Percentiles rank a stretch among this genome's conserved stretches.
Conservation (phyloP, 1,284 basidiomycete species). For the Lentinula novae-zelandiae region DNA sequence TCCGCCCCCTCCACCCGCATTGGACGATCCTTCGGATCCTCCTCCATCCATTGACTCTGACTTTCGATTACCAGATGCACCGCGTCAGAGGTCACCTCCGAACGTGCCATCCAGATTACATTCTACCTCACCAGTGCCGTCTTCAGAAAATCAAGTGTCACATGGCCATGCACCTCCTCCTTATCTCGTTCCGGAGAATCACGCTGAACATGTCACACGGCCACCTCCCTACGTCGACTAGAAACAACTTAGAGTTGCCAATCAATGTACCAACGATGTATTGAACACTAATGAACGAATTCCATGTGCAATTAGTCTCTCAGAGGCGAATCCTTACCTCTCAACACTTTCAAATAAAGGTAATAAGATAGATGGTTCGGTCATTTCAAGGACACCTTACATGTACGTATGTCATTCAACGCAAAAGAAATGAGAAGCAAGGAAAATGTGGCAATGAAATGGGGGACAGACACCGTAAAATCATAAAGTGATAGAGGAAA, state of each 20-base stretch:
- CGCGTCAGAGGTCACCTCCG: constrained; percentile 37
- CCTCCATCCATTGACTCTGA: constrained; percentile 80
- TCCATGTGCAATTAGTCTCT: neutral
- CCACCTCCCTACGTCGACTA: constrained; percentile 59
- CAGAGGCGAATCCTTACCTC: too few relatives aligned
- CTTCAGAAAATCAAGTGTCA: constrained; percentile 28
- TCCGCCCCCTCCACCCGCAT: constrained; percentile 74
- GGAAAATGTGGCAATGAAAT: neutral
- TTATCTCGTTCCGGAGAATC: constrained; percentile 52
- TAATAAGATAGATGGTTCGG: neutral
- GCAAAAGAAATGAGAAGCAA: neutral
- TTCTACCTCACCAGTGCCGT: constrained; percentile 25
- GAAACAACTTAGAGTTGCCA: neutral
- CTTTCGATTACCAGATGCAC: constrained; percentile 55
- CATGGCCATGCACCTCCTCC: constrained; percentile 55
- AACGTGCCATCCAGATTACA: constrained; percentile 23
- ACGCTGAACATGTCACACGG: constrained; percentile 42
- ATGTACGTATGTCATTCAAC: constrained; percentile 9
- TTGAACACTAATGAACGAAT: neutral
- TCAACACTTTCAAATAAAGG: too few relatives aligned
- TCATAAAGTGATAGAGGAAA: constrained; percentile 11
- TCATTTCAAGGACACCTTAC: constrained; percentile 11
- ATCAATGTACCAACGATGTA: too few relatives aligned
- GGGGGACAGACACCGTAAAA: constrained; percentile 1
- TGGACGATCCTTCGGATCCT: constrained; percentile 82